phyloP scores from a whole-genome alignment of 805 yeast genomes.

The Metschnikowia arizonensis region DNA sequence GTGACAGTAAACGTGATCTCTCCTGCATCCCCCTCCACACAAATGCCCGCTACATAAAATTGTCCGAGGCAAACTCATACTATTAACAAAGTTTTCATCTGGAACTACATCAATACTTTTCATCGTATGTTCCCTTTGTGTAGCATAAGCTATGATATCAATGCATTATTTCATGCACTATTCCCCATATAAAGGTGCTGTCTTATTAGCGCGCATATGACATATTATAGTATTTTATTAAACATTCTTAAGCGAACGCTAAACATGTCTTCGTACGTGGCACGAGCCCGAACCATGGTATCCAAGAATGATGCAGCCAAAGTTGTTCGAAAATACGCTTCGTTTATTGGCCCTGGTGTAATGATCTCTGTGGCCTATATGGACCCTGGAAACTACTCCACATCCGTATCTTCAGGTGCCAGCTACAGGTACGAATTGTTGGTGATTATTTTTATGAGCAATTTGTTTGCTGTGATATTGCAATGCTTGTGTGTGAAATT shows the following conservation, averaged over 20 bases:
- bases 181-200: neutral
- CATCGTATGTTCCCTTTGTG: too few species aligned
- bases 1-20: too few species aligned
- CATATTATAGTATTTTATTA: too few species aligned
- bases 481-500: slow-evolving; percentile 81
- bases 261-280: slow-evolving; percentile 2
- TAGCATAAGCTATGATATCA: neutral
- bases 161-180: neutral
- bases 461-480: slow-evolving; percentile 74
- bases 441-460: slow-evolving; percentile 71
- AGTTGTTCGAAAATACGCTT: slow-evolving; percentile 48
- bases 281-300: slow-evolving; percentile 1
- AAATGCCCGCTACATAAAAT: too few species aligned
- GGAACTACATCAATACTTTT: too few species aligned
- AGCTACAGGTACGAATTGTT: slow-evolving; percentile 67
- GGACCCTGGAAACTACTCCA: slow-evolving; percentile 92
- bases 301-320: slow-evolving; percentile 12
- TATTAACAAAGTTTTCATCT: too few species aligned
- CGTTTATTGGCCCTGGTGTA: slow-evolving; percentile 83
- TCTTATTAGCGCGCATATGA: neutral
- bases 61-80: too few species aligned
- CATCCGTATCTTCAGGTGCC: slow-evolving; percentile 88
- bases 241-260: too few species aligned
- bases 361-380: slow-evolving; percentile 87
- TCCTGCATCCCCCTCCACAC: too few species aligned